phyloP scores from a whole-genome alignment of 495 filamentous ascomycete species.

The Neurospora sp. region DNA sequence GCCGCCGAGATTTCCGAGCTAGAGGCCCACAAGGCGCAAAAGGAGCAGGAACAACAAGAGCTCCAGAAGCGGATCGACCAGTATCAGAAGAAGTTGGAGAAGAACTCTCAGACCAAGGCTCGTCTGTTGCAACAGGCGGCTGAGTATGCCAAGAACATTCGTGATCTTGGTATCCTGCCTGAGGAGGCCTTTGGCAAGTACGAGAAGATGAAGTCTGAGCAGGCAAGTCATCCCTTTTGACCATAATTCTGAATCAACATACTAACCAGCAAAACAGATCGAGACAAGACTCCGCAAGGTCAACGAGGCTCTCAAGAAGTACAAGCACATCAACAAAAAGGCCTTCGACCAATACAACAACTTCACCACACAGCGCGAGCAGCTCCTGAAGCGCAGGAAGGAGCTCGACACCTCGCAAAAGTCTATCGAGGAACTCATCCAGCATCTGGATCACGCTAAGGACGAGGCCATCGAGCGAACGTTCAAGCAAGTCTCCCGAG shows the following conservation, averaged over 20 bases:
- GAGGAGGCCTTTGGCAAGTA: conserved; percentile 93
- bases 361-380: conserved; percentile 86
- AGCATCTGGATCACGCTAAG: conserved; percentile 86
- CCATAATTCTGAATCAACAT: neutral
- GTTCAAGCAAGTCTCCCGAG: conserved; percentile 91
- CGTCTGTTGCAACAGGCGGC: conserved; percentile 62
- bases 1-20: conserved; percentile 50
- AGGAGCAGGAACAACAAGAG: conserved; percentile 59
- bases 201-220: conserved; percentile 65
- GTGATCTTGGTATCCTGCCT: conserved; percentile 85
- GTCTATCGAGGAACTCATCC: conserved; percentile 85
- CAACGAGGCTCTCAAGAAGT: conserved; percentile 91
- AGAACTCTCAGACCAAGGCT: conserved; percentile 77
- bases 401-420: conserved; percentile 76
- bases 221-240: conserved; percentile 30
- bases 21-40: conserved; percentile 53
- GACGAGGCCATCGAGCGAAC: conserved; percentile 95
- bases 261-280: conserved; percentile 39
- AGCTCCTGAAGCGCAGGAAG: conserved; percentile 65
- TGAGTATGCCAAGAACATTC: conserved; percentile 78
- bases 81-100: conserved; percentile 84
- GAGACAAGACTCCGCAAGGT: conserved; percentile 84
- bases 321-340: conserved; percentile 97
- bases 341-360: conserved; percentile 97
- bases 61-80: conserved; percentile 74